Base-by-base conservation (phyloP, 2,329 filamentous ascomycete species). In the Exophiala calicioides region DNA sequence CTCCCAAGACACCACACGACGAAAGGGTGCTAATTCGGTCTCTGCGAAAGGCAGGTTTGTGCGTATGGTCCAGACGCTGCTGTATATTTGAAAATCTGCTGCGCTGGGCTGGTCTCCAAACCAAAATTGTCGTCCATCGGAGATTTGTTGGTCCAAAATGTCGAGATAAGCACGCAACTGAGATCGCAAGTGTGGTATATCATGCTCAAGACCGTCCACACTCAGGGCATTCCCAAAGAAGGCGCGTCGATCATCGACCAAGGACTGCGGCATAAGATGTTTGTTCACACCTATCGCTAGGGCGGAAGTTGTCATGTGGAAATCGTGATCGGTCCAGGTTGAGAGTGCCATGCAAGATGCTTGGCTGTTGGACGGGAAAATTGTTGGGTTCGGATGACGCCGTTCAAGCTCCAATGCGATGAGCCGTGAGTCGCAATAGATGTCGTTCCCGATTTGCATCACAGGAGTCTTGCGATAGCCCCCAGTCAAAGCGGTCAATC, bases 401-500 rank as follows among this genome's bases (percentile, higher is more conserved):
- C 29, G 29, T 12, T 31, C 29, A 12, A 31, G 29, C 29, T 31
- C 29, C 29, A 31, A 6, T n/a, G 29, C 29, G 16, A 31, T 31
- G 29, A 31, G 29, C 29, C 29, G 29, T 31, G 29, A 31, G 16
- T 31, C 29, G 16, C 29, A 31, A 15, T 31, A 31, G 29, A 31
- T 31, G 29, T 31, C 29, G 29, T 31, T 31, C 29, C 29, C 29
- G 16, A 31, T 31, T 12, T 31, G 29, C 29, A 31, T 31, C 10
- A 31, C 29, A 12, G 29, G 29, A 31, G 29, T 31, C 29, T 31
- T 31, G 29, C 29, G 29, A 12, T 31, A 31, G 29, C 29, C 29
- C 16, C 29, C 29, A 12, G 29, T 31, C 29, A 31, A 31, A 3
- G 29, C 29, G 6, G 6, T 31, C 29, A 31, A 31, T 31, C 10